Evolutionary conservation across 2,329 filamentous ascomycete genomes (phyloP), one percentile per base, ranked within the genome.

Genomic region (Blumeria graminis): DNA sequence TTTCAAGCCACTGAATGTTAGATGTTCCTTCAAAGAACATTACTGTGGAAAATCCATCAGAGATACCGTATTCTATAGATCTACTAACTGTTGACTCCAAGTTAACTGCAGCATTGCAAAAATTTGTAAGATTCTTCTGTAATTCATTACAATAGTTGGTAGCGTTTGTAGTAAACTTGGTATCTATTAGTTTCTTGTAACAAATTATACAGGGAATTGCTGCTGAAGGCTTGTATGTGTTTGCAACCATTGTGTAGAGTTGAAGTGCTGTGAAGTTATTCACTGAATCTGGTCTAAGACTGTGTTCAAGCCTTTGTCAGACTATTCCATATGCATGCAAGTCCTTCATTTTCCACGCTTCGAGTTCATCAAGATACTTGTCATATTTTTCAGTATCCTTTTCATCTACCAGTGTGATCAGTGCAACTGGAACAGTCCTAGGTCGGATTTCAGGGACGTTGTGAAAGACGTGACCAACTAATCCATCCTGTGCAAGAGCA

Each of bases 11-110:
- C 18, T 51, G 7, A 16, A 51, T 22, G 22, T 51, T 22, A 16
- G 22, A 51, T 33, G 48, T 34, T 51, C 48, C 48, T 22, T 51
- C 48, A 32, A 51, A 22, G 48, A 51, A 51, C 48, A 51, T 51
- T 11, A 51, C 35, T 14, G 48, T 6, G 11, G 48, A 22, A 5
- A 33, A 16, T 14, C 48, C 48, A 51, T 34, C 48, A 33, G 6
- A 16, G 22, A 51, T 51, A 51, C 48, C 6, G 13, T 51, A 51
- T 51, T 51, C 10, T 35, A 32, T 34, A 14, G 48, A 16, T 22
- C 34, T 51, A 14, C 7, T 34, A 35, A 22, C 48, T n/a, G 43
- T n/a, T 14, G 48, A 51, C 22, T 51, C 48, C 10, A 51, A 22
- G 48, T 51, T 51, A 35, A 22, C 22, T 22, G 22, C 22, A 51